Evolutionary conservation across 345 rosid genomes (phyloP).

Genomic region (Melaleuca alternifolia): DNA sequence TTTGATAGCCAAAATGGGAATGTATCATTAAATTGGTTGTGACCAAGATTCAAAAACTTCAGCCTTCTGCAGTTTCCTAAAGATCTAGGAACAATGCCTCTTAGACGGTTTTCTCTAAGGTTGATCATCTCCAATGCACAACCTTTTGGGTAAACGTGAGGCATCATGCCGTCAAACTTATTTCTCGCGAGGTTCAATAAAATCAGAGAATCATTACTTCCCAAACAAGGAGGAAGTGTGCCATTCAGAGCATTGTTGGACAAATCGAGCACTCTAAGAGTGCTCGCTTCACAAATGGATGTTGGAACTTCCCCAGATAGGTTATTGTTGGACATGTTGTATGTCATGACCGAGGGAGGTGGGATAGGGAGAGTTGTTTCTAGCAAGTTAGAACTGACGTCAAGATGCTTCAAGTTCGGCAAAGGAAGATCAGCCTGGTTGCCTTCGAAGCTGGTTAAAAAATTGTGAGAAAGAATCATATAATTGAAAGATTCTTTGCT

Average conservation of each 20-base stretch:
- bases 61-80: background rate
- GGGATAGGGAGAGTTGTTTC: background rate
- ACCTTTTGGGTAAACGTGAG: accelerated
- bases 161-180: background rate
- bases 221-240: background rate
- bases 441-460: background rate
- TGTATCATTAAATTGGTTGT: background rate
- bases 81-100: background rate
- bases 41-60: background rate
- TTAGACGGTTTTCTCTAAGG: background rate
- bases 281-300: background rate
- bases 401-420: background rate
- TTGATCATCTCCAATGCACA: background rate
- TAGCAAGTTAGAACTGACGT: background rate
- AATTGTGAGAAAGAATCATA: background rate
- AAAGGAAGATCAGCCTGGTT: background rate
- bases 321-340: background rate
- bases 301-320: background rate
- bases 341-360: accelerated
- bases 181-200: background rate
- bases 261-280: background rate
- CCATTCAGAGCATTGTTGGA: background rate
- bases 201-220: background rate
- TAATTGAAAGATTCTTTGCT: accelerated
- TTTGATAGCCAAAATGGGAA: background rate